phyloP scores from a whole-genome alignment of 495 filamentous ascomycete genomes.

The Aspergillus mulundensis region DNA sequence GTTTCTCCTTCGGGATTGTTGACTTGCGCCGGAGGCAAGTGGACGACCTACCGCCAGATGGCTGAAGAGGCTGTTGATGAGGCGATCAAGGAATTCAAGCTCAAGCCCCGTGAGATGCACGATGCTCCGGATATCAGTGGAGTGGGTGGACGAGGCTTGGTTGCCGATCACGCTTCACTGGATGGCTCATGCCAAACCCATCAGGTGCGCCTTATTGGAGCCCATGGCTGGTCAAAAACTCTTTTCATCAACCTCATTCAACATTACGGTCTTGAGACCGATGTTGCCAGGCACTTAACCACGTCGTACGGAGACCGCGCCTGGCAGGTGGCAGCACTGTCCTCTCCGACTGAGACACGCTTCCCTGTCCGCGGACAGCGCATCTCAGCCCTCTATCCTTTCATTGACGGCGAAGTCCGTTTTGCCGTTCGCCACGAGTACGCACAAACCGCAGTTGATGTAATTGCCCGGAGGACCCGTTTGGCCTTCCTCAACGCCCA shows the following conservation, averaged over 20 bases:
- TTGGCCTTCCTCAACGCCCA: constrained; percentile 95
- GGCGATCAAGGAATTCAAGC: constrained; percentile 71
- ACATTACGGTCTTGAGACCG: constrained; percentile 92
- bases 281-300: constrained; percentile 87
- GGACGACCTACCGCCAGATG: constrained; percentile 99
- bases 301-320: constrained; percentile 91
- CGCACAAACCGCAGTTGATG: constrained; percentile 89
- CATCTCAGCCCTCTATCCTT: constrained; percentile 81
- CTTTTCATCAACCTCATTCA: constrained; percentile 98
- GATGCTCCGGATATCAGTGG: constrained; percentile 73
- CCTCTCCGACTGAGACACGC: constrained; percentile 71
- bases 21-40: constrained; percentile 96
- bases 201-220: constrained; percentile 81
- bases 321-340: constrained; percentile 89
- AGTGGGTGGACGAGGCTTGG: constrained; percentile 55
- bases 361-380: constrained; percentile 87
- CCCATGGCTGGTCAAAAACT: constrained; percentile 91
- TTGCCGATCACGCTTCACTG: constrained; percentile 69
- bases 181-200: constrained; percentile 91
- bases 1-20: constrained; percentile 81
- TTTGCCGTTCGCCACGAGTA: constrained; percentile 91
- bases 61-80: constrained; percentile 95
- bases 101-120: constrained; percentile 56
- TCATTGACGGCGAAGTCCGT: constrained; percentile 92
- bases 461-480: constrained; percentile 81